These are phyloP conservation scores for Ensete glaucum DNA, from an alignment of 176 grass and related monocot genomes.

Conservation along the genomic window DNA sequence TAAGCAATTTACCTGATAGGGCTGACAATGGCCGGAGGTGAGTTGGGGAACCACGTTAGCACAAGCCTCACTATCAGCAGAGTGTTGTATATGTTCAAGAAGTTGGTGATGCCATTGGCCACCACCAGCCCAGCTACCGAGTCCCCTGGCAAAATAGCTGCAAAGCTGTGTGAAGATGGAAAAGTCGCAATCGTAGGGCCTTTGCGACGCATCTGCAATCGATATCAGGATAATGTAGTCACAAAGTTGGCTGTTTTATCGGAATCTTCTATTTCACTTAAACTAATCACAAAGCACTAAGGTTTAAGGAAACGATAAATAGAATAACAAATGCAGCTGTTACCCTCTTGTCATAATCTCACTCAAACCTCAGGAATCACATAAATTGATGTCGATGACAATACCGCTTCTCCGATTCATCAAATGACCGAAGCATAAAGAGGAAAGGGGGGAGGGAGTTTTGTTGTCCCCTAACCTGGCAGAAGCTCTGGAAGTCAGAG, in stretches of 20 bases:
- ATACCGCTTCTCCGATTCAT: neutral
- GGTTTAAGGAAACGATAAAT: neutral
- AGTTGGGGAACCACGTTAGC: slow-evolving; percentile 96
- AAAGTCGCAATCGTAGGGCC: slow-evolving; percentile 17
- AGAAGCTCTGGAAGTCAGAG: slow-evolving; percentile 51
- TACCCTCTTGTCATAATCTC: neutral
- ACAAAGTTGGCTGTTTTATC: too few relatives aligned
- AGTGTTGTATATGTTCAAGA: slow-evolving; percentile 93
- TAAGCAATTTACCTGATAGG: slow-evolving; percentile 57
- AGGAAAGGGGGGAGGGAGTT: neutral
- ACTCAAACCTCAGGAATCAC: neutral
- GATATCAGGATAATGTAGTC: neutral
- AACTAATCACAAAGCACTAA: neutral
- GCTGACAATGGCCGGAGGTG: slow-evolving; percentile 74
- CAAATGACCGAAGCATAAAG: neutral
- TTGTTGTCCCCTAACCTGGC: slow-evolving; percentile 35
- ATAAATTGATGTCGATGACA: neutral
- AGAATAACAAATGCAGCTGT: neutral
- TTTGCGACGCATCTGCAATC: slow-evolving; percentile 24
- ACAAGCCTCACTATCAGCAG: slow-evolving; percentile 78
- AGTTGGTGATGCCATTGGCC: slow-evolving; percentile 77
- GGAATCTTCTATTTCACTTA: neutral
- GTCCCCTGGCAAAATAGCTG: slow-evolving; percentile 61
- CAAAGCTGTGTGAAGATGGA: slow-evolving; percentile 44
- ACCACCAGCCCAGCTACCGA: slow-evolving; percentile 80